phyloP scores from a whole-genome alignment of 257 asterid species.

The Anisodus acutangulus region DNA sequence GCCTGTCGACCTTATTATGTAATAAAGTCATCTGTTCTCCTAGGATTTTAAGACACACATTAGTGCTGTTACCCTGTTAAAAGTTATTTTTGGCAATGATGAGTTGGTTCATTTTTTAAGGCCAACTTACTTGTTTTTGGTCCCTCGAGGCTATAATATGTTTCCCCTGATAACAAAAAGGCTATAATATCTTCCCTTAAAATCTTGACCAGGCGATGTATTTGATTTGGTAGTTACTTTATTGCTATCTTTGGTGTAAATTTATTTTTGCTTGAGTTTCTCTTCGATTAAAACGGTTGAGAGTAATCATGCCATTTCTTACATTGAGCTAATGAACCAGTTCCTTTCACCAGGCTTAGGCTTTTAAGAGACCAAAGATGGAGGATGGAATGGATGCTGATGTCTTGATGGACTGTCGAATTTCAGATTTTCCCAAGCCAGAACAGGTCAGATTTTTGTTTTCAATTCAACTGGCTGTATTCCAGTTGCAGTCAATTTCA shows the following conservation, averaged over 20 bases:
- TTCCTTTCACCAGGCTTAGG: constrained; percentile 39
- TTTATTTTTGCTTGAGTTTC: constrained; percentile 5
- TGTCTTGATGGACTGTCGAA: constrained; percentile 64
- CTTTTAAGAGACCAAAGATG: constrained; percentile 50
- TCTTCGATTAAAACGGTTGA: background rate
- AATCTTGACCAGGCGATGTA: background rate
- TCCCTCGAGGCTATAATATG: background rate
- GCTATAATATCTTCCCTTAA: background rate
- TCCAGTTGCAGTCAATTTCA: background rate
- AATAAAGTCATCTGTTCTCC: no score
- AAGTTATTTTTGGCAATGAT: background rate
- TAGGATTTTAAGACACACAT: no score
- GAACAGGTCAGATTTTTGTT: constrained; percentile 60
- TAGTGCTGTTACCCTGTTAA: no score
- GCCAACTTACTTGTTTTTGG: background rate
- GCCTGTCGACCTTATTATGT: no score
- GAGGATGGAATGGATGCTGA: constrained; percentile 53
- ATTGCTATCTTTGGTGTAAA: background rate
- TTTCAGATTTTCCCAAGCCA: constrained; percentile 69
- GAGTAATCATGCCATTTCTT: background rate
- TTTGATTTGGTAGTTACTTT: constrained; percentile 26
- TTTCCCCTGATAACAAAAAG: background rate
- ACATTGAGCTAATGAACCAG: background rate
- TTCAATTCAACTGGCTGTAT: background rate
- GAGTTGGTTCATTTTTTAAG: background rate